Conservation (phyloP, 345 rosid genomes). For the Gossypium raimondii region DNA sequence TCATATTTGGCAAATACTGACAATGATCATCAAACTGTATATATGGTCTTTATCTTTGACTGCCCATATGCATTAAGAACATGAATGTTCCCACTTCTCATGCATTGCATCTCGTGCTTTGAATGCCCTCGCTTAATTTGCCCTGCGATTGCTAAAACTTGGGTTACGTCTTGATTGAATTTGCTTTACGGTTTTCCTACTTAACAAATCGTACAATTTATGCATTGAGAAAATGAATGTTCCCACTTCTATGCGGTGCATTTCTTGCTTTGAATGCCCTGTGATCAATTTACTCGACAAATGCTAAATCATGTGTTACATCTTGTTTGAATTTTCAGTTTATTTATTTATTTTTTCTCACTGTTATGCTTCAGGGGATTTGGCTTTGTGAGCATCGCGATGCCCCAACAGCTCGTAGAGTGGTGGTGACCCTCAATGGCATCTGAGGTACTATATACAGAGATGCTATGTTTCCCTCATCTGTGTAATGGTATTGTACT, state of each 20-base stretch:
- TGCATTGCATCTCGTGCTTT: not conserved
- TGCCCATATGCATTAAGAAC: not conserved
- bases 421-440: slow-evolving; percentile 87
- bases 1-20: not conserved
- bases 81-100: not conserved
- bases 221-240: no score
- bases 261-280: no score
- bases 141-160: not conserved
- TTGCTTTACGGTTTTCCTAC: not conserved
- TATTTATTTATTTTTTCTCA: not conserved
- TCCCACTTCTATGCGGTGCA: no score
- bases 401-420: slow-evolving; percentile 66
- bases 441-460: slow-evolving; percentile 17
- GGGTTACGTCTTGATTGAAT: not conserved
- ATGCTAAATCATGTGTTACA: no score
- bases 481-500: not conserved
- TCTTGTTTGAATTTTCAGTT: no score
- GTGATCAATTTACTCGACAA: no score
- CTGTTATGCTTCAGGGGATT: slow-evolving; percentile 59
- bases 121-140: not conserved
- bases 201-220: not conserved
- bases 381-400: slow-evolving; percentile 98
- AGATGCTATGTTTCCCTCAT: not conserved
- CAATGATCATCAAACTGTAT: not conserved
- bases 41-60: not conserved